phyloP scores from a whole-genome alignment of 2,329 filamentous ascomycete genomes.

The Fusarium subglutinans region DNA sequence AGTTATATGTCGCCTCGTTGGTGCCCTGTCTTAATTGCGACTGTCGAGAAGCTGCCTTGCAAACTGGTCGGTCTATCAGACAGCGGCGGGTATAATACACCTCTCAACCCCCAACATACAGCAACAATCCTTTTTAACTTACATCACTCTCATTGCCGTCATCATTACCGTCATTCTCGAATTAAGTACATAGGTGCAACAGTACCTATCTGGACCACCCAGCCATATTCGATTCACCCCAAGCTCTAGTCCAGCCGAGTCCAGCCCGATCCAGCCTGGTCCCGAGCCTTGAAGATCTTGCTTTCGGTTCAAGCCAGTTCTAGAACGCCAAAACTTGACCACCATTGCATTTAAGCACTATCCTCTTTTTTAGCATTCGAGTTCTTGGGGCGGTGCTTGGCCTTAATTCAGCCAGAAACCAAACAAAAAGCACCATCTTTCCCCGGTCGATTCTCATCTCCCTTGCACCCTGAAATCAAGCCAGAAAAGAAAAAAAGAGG shows the following conservation, averaged over 20 bases:
- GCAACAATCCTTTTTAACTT: background rate
- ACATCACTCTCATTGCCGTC: background rate
- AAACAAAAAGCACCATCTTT: constrained; percentile 15
- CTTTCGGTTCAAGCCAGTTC: constrained; percentile 29
- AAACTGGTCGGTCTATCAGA: background rate
- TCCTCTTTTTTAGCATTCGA: constrained; percentile 26
- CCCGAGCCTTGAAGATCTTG: constrained; percentile 28
- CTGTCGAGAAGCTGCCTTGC: background rate
- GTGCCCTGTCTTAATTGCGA: background rate
- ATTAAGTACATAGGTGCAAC: background rate
- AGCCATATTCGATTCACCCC: constrained; percentile 16
- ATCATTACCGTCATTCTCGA: background rate
- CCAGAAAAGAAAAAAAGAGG: background rate
- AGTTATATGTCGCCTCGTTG: constrained; percentile 21
- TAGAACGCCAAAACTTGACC: constrained; percentile 34
- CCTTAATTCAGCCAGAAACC: constrained; percentile 14
- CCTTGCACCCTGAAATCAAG: background rate
- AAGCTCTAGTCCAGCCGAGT: constrained; percentile 28
- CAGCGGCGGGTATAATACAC: constrained; percentile 9
- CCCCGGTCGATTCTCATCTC: background rate
- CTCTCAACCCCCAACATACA: background rate
- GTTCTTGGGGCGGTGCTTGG: constrained; percentile 7
- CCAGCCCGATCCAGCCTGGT: constrained; percentile 36
- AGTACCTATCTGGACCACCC: background rate
- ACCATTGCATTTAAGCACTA: constrained; percentile 24